Conservation (phyloP, 345 rosid species). For the Crucihimalaya himalaica region DNA sequence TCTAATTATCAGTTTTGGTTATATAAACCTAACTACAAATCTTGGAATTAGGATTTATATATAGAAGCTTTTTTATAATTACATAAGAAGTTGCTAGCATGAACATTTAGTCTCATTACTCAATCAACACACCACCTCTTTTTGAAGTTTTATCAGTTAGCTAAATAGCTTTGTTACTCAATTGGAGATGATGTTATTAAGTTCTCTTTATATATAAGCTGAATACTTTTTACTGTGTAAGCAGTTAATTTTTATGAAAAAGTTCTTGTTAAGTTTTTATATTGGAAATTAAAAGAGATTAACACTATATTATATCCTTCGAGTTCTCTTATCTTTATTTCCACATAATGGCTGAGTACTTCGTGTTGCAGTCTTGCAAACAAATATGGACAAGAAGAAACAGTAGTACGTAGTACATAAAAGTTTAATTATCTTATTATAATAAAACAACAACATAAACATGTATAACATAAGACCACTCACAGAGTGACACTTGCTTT, state of each 20-base stretch:
- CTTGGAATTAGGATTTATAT: neutral
- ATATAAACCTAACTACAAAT: neutral
- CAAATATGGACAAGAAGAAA: neutral
- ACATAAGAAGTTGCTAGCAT: neutral
- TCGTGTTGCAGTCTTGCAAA: neutral
- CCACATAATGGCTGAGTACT: neutral
- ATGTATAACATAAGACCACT: neutral
- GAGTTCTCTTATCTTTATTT: neutral
- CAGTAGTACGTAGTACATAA: neutral
- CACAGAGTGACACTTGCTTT: neutral
- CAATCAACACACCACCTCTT: neutral
- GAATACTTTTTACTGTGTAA: neutral
- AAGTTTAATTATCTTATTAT: neutral
- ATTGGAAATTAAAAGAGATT: neutral
- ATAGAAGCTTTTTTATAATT: neutral
- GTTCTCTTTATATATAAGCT: neutral
- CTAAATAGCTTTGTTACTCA: neutral
- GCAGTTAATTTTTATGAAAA: neutral
- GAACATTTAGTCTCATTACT: neutral
- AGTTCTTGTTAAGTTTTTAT: neutral
- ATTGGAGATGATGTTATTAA: neutral
- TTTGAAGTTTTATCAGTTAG: neutral
- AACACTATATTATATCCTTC: neutral
- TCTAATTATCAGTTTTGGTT: neutral
- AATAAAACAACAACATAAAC: constrained; percentile 4